phyloP scores from a whole-genome alignment of 495 filamentous ascomycete genomes.

The Talaromyces stipitatus region DNA sequence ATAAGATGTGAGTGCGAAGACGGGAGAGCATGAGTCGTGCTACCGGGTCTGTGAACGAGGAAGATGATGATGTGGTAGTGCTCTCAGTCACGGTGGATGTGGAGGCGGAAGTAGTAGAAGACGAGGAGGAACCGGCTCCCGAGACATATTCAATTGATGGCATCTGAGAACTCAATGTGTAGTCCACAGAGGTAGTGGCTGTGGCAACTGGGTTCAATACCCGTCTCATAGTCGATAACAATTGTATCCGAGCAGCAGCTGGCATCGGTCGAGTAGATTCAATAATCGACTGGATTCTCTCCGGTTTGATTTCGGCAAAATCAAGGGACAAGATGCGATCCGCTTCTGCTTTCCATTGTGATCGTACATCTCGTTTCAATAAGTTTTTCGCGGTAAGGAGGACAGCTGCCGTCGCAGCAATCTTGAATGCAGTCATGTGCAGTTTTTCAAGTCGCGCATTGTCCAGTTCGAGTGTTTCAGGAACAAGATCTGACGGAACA shows the following conservation, averaged over 20 bases:
- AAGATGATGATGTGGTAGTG: background rate
- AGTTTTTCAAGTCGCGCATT: slow-evolving; percentile 57
- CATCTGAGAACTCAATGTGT: slow-evolving; percentile 23
- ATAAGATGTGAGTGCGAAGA: slow-evolving; percentile 66
- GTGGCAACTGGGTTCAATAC: slow-evolving; percentile 42
- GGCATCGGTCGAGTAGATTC: slow-evolving; percentile 80
- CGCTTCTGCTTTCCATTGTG: slow-evolving; percentile 83
- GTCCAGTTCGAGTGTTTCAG: slow-evolving; percentile 84
- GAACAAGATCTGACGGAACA: slow-evolving; percentile 52
- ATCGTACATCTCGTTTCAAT: slow-evolving; percentile 84
- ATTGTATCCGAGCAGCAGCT: slow-evolving; percentile 32
- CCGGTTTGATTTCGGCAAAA: slow-evolving; percentile 45
- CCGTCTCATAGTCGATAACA: slow-evolving; percentile 44
- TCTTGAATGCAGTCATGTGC: slow-evolving; percentile 60
- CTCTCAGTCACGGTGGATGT: slow-evolving; percentile 14
- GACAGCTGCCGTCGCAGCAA: slow-evolving; percentile 74
- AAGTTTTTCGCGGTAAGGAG: slow-evolving; percentile 90
- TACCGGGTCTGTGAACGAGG: slow-evolving; percentile 64
- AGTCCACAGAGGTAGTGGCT: slow-evolving; percentile 20
- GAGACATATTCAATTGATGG: slow-evolving; percentile 27
- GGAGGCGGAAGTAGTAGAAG: slow-evolving; percentile 1
- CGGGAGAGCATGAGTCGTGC: slow-evolving; percentile 71
- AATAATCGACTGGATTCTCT: slow-evolving; percentile 67
- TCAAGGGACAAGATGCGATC: slow-evolving; percentile 59
- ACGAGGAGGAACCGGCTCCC: slow-evolving; percentile 11